Evolutionary conservation across 1,139 yeast species (phyloP), one percentile per base, ranked within the genome.

Genomic region (Geotrichum carabidarum): DNA sequence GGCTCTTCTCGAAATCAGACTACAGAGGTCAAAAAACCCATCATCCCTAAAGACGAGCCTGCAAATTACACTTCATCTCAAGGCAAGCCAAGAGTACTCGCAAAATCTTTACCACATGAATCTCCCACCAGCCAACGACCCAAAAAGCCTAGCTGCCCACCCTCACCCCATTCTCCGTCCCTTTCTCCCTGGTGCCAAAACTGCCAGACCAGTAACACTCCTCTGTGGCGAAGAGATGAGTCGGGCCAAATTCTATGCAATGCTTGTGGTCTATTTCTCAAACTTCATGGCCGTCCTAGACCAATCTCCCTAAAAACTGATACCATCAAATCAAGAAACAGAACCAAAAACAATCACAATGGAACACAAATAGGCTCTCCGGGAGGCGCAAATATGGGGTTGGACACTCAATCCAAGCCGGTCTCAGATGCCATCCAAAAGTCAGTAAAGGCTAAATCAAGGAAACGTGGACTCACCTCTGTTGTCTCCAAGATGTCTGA

Each of bases 191-290:
- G 40, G 38, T 91, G 97, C 70, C 88, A 86, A 62, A 91, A 91
- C 69, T 91, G 98, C 72, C 80, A 84, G 63, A 91, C 98, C 5
- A 86, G 88, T 58, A 90, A 93, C 1, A 91, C 98, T 1, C 98
- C 98, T 0, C 74, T 91, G 31, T 91, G 98, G 98, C 78, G 98
- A 70, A 77, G 97, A 62, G 96, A 90, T 70, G 96, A 90, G 67
- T 81, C 86, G 15, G 98, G 98, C 14, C 94, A 88, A 62, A 95
- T 89, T 14, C 77, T 91, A 51, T 91, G 98, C 69, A 91, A 91
- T 72, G 98, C 98, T 4, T 91, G 97, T 73, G 98, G 98, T 0
- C 76, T 91, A 53, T 91, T 91, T 66, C 74, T 91, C 59, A 91
- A 91, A 71, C 77, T 91, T 44, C 98, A 91, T 67, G 96, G 96